phyloP scores from a whole-genome alignment of 2,329 filamentous ascomycete genomes.

The Colletotrichum chrysophilum region DNA sequence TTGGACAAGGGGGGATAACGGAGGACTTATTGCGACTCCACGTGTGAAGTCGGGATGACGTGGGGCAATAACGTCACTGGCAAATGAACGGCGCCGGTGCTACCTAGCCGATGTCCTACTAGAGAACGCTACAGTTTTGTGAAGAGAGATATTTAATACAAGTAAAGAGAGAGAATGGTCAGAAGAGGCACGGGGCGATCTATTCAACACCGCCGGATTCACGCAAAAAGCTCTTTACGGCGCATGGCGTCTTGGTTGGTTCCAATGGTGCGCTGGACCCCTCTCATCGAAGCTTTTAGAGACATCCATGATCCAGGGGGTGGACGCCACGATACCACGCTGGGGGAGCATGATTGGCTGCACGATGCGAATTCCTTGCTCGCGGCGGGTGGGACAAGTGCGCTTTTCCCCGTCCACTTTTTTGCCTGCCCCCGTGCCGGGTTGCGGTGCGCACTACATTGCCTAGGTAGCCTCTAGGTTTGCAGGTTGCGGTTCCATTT shows the following conservation, averaged over 20 bases:
- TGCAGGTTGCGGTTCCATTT: neutral
- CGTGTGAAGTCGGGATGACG: constrained; percentile 21
- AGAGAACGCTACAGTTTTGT: neutral
- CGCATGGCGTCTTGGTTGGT: neutral
- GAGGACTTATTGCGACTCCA: constrained; percentile 5
- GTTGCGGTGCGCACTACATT: neutral
- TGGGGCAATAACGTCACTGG: constrained; percentile 6
- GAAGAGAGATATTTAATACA: neutral
- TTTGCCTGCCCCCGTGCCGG: constrained; percentile 1
- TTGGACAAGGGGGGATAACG: neutral
- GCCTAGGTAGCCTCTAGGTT: no score
- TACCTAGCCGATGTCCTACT: neutral
- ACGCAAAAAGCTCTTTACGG: neutral
- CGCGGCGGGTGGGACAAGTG: neutral
- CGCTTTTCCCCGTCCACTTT: neutral
- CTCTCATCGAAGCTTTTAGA: neutral
- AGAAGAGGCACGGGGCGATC: neutral
- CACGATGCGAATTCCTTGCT: neutral
- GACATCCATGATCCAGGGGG: neutral
- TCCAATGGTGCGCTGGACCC: neutral
- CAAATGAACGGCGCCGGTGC: constrained; percentile 2
- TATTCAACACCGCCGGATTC: neutral
- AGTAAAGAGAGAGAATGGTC: neutral
- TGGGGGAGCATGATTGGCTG: neutral
- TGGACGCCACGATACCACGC: neutral